Percentiles rank a stretch among this genome's conserved stretches.
Conservation (phyloP, 2,329 filamentous ascomycete species). For the Xylariaceae sp. region DNA sequence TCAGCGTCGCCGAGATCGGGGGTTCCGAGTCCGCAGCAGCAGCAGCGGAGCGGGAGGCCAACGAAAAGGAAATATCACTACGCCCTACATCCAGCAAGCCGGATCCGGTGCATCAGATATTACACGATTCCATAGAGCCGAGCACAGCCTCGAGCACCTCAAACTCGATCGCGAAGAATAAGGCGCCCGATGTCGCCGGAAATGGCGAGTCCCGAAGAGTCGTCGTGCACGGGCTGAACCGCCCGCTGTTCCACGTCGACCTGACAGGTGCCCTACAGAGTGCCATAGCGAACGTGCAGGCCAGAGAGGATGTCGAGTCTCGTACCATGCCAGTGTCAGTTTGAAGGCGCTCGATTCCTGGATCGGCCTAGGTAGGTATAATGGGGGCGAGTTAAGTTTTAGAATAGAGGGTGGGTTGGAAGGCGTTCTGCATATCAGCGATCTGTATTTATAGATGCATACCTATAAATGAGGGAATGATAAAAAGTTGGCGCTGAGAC, state of each 20-base stretch:
- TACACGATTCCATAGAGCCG: slow-evolving; percentile 32
- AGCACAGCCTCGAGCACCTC: slow-evolving; percentile 31
- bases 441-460: not conserved
- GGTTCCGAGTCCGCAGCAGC: slow-evolving; percentile 71
- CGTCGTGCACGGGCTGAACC: slow-evolving; percentile 81
- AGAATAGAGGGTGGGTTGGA: not conserved
- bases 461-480: too few relatives aligned
- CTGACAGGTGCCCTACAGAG: slow-evolving; percentile 86
- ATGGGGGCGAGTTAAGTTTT: not conserved
- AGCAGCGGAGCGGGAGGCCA: slow-evolving; percentile 65
- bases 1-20: slow-evolving; percentile 86
- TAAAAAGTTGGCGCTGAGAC: not conserved
- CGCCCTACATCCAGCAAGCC: slow-evolving; percentile 15
- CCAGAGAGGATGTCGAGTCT: slow-evolving; percentile 43
- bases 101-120: slow-evolving; percentile 17
- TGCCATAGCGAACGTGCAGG: slow-evolving; percentile 78
- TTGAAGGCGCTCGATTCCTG: slow-evolving; percentile 14
- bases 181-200: slow-evolving; percentile 39
- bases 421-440: not conserved
- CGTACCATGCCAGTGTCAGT: not conserved
- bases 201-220: slow-evolving; percentile 56
- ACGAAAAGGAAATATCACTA: slow-evolving; percentile 49
- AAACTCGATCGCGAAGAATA: slow-evolving; percentile 24
- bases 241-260: slow-evolving; percentile 93
- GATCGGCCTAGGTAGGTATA: slow-evolving; percentile 21